Evolutionary conservation across 2,329 filamentous ascomycete species (phyloP), one percentile per base, ranked within the genome.

Genomic region (Ramularia endophylla): DNA sequence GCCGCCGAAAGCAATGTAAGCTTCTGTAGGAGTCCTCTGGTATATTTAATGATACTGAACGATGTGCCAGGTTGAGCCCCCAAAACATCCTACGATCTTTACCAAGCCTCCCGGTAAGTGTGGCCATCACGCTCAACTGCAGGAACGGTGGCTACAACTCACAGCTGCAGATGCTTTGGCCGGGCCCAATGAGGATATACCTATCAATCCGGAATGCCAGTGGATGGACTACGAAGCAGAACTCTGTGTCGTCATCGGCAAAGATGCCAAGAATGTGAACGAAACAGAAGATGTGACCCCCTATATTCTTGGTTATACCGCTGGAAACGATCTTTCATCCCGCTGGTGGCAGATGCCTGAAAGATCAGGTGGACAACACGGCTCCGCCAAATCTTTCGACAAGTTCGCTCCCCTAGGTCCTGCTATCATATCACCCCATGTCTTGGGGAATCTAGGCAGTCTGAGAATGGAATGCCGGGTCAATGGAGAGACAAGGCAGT

Each of bases 311-410:
- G 77, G 68, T 5, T 80, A 77, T 53, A 70, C 71, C 0, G 61
- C 59, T 20, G 73, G 73, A 20, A 80, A 80, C 48, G 76, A 80
- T 48, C 63, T 80, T 1, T 73, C 71, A 0, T 66, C 68, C 0
- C 68, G 76, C 0, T 74, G 75, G 46, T 60, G 70, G 25, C 76
- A 80, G 47, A 60, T 71, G 3, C 69, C 77, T 15, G 68, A 71
- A 0, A 57, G 56, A 0, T 60, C 68, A 2, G 72, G 73, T 0
- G 74, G 74, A 0, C 76, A 80, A 52, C 78, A 72, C 71, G 67
- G 70, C 0, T 79, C 77, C 47, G 69, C 65, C 12, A 78, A 79
- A 49, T 71, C 73, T 0, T 79, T 79, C 40, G 74, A 80, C 47
- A 74, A 67, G 0, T 78, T 66, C 47, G 71, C 72, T 0, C 77